A percentile compares a stretch with the other conserved stretches of the same genome.
Conservation (phyloP, 257 asterid genomes). For the Orobanche coerulescens region DNA sequence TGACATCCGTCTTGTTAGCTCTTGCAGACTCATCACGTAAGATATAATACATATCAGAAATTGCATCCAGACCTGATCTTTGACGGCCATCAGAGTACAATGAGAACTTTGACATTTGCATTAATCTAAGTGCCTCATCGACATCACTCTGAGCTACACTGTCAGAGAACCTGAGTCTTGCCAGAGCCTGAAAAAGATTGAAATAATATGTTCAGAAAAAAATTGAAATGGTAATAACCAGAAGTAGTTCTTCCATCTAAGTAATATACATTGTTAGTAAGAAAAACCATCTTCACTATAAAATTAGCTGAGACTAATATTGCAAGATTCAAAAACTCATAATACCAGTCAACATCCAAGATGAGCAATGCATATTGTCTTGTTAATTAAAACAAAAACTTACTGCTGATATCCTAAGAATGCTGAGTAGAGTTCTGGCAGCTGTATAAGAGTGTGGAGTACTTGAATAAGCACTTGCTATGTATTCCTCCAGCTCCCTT, state of each 20-base stretch:
- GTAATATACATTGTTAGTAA: no score
- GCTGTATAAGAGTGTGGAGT: slow-evolving; percentile 81
- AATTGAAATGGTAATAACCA: no score
- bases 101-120: slow-evolving; percentile 98
- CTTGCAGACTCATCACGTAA: slow-evolving; percentile 92
- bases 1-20: slow-evolving; percentile 62
- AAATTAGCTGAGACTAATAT: no score
- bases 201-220: background rate
- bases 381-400: no score
- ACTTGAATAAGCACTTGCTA: slow-evolving; percentile 86
- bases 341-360: no score
- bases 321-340: no score
- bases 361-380: no score
- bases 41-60: slow-evolving; percentile 89
- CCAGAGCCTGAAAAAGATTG: slow-evolving; percentile 58
- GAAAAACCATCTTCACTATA: no score
- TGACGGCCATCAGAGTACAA: slow-evolving; percentile 88
- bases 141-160: slow-evolving; percentile 84
- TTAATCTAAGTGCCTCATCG: slow-evolving; percentile 90
- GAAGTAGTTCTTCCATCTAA: no score
- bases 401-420: slow-evolving; percentile 77
- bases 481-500: slow-evolving; percentile 79
- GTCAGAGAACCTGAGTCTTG: slow-evolving; percentile 75
- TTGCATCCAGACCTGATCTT: slow-evolving; percentile 81
- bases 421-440: slow-evolving; percentile 71